These are phyloP conservation scores for Rhodotorula sp. DNA, from an alignment of 1,284 basidiomycete genomes.

Conservation along the genomic window DNA sequence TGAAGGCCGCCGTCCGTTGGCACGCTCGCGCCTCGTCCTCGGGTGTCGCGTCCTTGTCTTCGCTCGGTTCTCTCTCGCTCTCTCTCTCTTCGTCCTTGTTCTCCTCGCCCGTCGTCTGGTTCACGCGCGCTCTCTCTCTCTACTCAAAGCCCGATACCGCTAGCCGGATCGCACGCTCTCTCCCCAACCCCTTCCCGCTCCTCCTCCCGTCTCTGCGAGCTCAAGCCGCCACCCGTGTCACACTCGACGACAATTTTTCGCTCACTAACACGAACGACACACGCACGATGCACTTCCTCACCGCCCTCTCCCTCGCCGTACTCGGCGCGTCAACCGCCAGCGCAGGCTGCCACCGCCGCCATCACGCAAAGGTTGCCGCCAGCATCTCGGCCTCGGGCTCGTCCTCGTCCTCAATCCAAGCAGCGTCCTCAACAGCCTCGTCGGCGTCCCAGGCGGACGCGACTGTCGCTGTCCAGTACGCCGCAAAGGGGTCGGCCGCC, in stretches of 20 bases:
- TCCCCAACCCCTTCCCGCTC: background rate
- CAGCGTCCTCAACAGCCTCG: background rate
- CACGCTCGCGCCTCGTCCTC: background rate
- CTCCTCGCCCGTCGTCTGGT: background rate
- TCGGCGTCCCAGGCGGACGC: conserved; percentile 1
- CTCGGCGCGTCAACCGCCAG: conserved; percentile 21
- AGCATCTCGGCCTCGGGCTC: conserved; percentile 5
- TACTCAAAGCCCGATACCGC: background rate
- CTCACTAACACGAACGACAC: background rate
- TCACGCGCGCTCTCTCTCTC: background rate
- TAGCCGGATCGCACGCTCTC: background rate
- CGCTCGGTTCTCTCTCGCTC: conserved; percentile 3
- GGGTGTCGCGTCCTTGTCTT: background rate
- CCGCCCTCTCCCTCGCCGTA: conserved; percentile 9
- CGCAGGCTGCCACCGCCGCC: conserved; percentile 28
- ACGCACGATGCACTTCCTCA: conserved; percentile 17
- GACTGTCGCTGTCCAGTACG: background rate
- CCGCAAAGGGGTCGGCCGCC: background rate
- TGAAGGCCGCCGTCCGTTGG: background rate
- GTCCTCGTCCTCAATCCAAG: conserved; percentile 12
- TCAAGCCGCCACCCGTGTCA: background rate
- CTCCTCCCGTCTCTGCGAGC: conserved; percentile 2
- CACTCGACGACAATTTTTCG: background rate
- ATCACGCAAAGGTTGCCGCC: conserved; percentile 14
- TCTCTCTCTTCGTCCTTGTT: background rate